Percentiles rank a stretch among this genome's conserved stretches.
These are phyloP conservation scores for Candida jianshihensis DNA, from an alignment of 805 yeast species.

Conservation along the genomic window DNA sequence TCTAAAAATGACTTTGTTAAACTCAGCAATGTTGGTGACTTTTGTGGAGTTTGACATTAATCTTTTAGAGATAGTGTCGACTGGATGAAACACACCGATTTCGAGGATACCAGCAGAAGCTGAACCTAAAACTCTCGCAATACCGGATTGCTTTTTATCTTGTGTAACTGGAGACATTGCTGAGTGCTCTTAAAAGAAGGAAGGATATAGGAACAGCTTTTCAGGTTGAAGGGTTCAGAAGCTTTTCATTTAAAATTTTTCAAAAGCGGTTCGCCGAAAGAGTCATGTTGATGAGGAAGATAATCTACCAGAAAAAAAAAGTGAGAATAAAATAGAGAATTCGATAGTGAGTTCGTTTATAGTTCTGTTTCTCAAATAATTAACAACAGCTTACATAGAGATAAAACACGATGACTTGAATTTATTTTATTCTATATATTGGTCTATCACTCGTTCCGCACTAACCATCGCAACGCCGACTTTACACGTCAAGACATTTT, in stretches of 20 bases:
- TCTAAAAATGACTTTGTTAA: conserved; percentile 83
- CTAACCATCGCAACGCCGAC: neutral
- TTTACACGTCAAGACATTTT: neutral
- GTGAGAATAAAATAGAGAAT: too few species aligned
- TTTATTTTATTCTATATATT: too few species aligned
- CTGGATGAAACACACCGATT: conserved; percentile 96
- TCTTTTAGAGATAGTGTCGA: conserved; percentile 96
- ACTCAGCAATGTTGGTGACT: conserved; percentile 54
- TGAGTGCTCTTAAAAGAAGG: neutral
- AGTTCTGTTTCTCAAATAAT: too few species aligned
- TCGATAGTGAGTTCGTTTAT: too few species aligned
- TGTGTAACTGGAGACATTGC: neutral
- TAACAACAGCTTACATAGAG: too few species aligned
- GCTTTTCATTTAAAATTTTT: too few species aligned
- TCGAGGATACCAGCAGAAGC: conserved; percentile 98
- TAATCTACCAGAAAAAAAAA: too few species aligned
- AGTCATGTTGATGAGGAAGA: neutral
- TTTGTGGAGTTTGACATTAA: conserved; percentile 76
- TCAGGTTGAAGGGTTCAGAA: neutral
- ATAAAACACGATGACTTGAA: too few species aligned
- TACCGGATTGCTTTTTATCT: conserved; percentile 82
- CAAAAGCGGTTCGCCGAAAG: neutral
- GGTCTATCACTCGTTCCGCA: too few species aligned
- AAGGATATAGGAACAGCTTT: neutral
- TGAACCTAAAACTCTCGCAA: conserved; percentile 89